Evolutionary conservation across 768 basidiomycete species (phyloP), one percentile per base, ranked within the genome.

Genomic region (Termitomyces sp.): DNA sequence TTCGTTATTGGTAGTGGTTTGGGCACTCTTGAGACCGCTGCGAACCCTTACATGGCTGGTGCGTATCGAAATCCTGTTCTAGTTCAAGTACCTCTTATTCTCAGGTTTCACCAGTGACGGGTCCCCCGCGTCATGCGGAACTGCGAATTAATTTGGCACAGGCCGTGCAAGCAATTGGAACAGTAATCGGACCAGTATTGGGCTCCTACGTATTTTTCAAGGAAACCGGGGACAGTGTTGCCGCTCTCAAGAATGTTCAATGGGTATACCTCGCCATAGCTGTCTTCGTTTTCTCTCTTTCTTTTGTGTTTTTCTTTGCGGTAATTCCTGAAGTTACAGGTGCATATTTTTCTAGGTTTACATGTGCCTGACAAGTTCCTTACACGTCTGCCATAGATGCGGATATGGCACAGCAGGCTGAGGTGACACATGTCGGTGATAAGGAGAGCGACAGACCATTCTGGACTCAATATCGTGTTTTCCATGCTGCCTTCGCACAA

Each of bases 31-130:
- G 71, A 73, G 52, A 69, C 69, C 2, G 71, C 68, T 25, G 70
- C 70, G 29, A 73, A 73, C 50, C 71, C 71, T 0, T 73, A 71
- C 54, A 73, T 73, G 71, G 71, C 71, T 19, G 68, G 69, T 71
- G 41, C 7, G 62, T 44, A 25, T 23, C 25, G 16, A 12, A 29
- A 41, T 25, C 2, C 17, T 37, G 21, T 29, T 29, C 12, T 10
- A 12, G 35, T 50, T 19, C 37, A 14, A 51, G 35, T 7, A n/a
- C 50, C 6, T 25, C 11, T 37, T 5, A 23, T 49, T 27, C 17
- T 21, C 47, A 48, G 14, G 8, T 17, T 37, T 16, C 21, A 10
- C 17, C 45, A 66, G 70, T 71, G 21, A 71, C 70, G 2, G 71
- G 71, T n/a, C 71, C 71, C 11, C 71, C 71, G 5, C 65, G 58